Evolutionary conservation across 768 basidiomycete species (phyloP).

Genomic region (Calvatia gigantea): DNA sequence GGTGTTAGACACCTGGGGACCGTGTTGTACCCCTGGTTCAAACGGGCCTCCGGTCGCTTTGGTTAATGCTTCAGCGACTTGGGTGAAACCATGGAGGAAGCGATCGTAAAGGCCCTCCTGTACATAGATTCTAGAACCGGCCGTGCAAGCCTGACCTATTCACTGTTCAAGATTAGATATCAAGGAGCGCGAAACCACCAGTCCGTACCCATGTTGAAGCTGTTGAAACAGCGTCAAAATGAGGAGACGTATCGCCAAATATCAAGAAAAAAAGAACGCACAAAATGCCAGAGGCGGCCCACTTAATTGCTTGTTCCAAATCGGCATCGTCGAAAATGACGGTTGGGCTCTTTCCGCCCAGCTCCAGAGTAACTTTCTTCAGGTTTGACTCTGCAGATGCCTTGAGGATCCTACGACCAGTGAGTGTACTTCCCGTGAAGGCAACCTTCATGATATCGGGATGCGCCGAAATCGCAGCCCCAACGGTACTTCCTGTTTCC

Average conservation of each 20-base stretch:
- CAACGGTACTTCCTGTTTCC: slow-evolving; percentile 53
- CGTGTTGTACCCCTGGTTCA: slow-evolving; percentile 49
- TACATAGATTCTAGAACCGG: slow-evolving; percentile 80
- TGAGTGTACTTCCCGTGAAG: slow-evolving; percentile 74
- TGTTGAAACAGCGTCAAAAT: not conserved
- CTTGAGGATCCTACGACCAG: slow-evolving; percentile 68
- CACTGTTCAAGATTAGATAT: not conserved
- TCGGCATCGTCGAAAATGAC: slow-evolving; percentile 67
- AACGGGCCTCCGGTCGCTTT: slow-evolving; percentile 66
- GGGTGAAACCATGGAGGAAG: slow-evolving; percentile 59
- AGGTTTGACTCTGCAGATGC: slow-evolving; percentile 71
- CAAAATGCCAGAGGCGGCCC: slow-evolving; percentile 67
- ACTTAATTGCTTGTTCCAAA: slow-evolving; percentile 61
- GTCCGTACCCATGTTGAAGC: slow-evolving; percentile 26
- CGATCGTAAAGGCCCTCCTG: slow-evolving; percentile 77
- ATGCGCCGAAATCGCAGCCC: slow-evolving; percentile 65
- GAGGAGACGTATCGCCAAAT: not conserved
- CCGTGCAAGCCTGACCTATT: slow-evolving; percentile 67
- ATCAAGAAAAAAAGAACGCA: slow-evolving; percentile 20
- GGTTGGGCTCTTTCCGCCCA: slow-evolving; percentile 67
- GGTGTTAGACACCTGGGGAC: slow-evolving; percentile 67
- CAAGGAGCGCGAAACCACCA: not conserved
- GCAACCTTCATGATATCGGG: slow-evolving; percentile 66
- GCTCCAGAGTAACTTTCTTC: slow-evolving; percentile 72
- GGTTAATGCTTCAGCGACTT: slow-evolving; percentile 44